phyloP scores from a whole-genome alignment of 495 filamentous ascomycete genomes.

The Choiromyces venosus region DNA sequence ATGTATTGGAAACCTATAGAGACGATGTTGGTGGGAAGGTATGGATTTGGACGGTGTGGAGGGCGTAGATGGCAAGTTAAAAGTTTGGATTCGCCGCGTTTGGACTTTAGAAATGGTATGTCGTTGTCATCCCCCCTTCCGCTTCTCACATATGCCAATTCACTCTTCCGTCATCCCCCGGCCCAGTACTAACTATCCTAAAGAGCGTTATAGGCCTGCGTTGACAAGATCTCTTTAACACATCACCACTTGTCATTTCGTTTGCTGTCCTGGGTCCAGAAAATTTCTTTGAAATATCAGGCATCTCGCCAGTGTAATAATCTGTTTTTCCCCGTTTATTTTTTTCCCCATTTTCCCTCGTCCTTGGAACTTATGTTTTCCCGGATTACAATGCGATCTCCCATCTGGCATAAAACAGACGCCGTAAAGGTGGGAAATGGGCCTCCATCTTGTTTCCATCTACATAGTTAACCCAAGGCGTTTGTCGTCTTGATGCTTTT shows the following conservation, averaged over 20 bases:
- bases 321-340: background rate
- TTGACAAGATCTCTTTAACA: constrained; percentile 45
- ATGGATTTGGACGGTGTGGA: constrained; percentile 88
- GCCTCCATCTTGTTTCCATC: background rate
- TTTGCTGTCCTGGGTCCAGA: background rate
- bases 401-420: background rate
- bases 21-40: constrained; percentile 98
- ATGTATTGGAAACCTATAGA: constrained; percentile 31
- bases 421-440: background rate
- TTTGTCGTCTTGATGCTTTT: background rate
- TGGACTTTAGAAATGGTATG: constrained; percentile 98
- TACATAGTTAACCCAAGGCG: background rate
- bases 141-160: background rate
- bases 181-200: constrained; percentile 31
- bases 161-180: constrained; percentile 1
- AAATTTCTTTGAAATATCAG: background rate
- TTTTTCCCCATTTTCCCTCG: background rate
- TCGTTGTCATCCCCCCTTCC: constrained; percentile 5
- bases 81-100: constrained; percentile 95
- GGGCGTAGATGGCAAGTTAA: constrained; percentile 83
- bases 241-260: constrained; percentile 13
- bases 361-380: background rate
- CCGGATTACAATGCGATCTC: background rate
- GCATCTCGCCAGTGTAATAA: background rate
- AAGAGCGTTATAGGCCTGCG: constrained; percentile 84